phyloP scores from a whole-genome alignment of 352 stramenopile species.

The Globisporangium paroecandrum region DNA sequence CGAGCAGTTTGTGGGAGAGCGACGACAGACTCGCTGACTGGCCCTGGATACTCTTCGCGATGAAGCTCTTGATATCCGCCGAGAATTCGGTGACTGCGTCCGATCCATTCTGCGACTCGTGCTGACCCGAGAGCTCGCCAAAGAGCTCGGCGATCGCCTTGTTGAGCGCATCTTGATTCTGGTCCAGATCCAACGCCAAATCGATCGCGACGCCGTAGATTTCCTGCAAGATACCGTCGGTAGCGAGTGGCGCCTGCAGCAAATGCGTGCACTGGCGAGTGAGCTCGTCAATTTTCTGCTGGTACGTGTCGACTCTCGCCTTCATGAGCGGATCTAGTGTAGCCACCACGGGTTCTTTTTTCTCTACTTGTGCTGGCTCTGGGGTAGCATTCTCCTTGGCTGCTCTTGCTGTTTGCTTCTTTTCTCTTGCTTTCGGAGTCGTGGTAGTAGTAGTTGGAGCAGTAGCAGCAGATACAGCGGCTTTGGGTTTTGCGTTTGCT shows the following conservation, averaged over 20 bases:
- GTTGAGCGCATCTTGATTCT: constrained; percentile 17
- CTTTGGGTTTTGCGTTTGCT: constrained; percentile 4
- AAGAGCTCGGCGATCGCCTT: constrained; percentile 19
- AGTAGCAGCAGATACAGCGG: not conserved
- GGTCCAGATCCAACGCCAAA: constrained; percentile 31
- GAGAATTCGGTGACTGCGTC: constrained; percentile 22
- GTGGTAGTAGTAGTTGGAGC: not conserved
- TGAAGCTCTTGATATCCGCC: constrained; percentile 44
- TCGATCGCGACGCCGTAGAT: constrained; percentile 70
- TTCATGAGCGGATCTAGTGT: constrained; percentile 53
- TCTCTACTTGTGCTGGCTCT: constrained; percentile 16
- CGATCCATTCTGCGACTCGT: constrained; percentile 19
- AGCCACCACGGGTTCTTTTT: constrained; percentile 24
- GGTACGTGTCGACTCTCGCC: constrained; percentile 64
- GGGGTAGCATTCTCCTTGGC: constrained; percentile 12
- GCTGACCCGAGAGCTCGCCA: not conserved
- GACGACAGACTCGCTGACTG: constrained; percentile 34
- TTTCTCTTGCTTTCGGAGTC: constrained; percentile 5
- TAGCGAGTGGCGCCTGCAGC: constrained; percentile 19
- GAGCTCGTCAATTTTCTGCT: constrained; percentile 74
- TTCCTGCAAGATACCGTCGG: constrained; percentile 56
- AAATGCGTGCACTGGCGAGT: constrained; percentile 43
- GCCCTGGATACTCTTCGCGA: constrained; percentile 52
- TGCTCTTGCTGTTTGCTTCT: constrained; percentile 20
- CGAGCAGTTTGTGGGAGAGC: constrained; percentile 31